Evolutionary conservation across 768 basidiomycete genomes (phyloP), one percentile per base, ranked within the genome.

Genomic region (Lentinula edodes): DNA sequence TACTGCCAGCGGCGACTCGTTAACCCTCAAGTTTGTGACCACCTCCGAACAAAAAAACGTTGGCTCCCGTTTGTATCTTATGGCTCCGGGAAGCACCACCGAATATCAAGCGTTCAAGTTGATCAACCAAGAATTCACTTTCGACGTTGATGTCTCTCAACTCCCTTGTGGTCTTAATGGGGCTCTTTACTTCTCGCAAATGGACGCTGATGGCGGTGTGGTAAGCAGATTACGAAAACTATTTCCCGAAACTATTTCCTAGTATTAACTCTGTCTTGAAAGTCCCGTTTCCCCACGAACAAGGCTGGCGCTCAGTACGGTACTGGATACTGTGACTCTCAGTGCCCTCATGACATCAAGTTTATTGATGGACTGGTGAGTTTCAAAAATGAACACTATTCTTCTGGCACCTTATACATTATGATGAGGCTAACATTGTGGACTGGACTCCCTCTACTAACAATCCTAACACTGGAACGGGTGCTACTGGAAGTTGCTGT

Each of bases 241-340:
- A 20, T 16, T 32, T n/a, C 23, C 23, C 2, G 23, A 23, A 38
- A n/a, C n/a, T n/a, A n/a, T n/a, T n/a, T n/a, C n/a, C 6, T 45
- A 23, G 23, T 45, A 48, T 38, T 41, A 15, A 41, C 6, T 36
- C 20, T 42, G n/a, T 28, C 32, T 39, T 23, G 12, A 20, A n/a
- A 60, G 59, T 18, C 59, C 6, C 50, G 76, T 65, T 81, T 72
- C 72, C 66, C 82, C 38, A 73, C 66, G 66, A 86, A 86, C 78
- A 80, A 82, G 76, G 83, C 84, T 52, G 77, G 76, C 59, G 74
- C 77, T 63, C 48, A 82, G 69, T 86, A 81, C 71, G 83, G 84
- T 50, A 84, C 83, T 23, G 85, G 85, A 12, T 86, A 86, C 72
- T 85, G 85, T 70, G 84, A 86, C 69, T 78, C 84, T 16, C 85